A percentile compares a stretch with the other conserved stretches of the same genome.
phyloP scores from a whole-genome alignment of 2,329 filamentous ascomycete species.

The Colletotrichum sp. region DNA sequence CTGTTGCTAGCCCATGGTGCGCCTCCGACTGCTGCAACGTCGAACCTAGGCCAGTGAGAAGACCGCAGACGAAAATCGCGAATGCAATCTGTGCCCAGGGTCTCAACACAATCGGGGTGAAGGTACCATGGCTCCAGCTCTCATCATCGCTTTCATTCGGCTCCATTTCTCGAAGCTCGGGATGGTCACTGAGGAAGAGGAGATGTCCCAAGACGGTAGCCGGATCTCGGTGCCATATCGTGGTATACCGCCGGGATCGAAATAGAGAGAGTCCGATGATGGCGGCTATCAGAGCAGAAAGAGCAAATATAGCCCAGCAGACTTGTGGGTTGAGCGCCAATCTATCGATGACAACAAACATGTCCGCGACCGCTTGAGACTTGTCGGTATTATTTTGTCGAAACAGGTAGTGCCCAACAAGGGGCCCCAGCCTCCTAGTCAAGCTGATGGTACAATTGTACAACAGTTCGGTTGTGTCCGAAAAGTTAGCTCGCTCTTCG shows the following conservation, averaged over 20 bases:
- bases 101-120: not conserved
- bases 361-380: not conserved
- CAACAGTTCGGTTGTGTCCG: not conserved
- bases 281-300: not conserved
- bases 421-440: not conserved
- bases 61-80: not conserved
- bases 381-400: not conserved
- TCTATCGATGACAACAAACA: not conserved
- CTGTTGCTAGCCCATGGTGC: not conserved
- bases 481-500: not conserved
- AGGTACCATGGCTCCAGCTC: not conserved
- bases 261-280: not conserved
- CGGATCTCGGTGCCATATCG: not conserved
- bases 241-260: not conserved
- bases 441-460: not conserved
- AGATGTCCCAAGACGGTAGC: not conserved
- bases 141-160: not conserved
- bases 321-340: not conserved
- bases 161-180: not conserved
- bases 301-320: not conserved
- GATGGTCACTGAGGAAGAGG: not conserved
- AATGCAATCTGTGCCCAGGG: not conserved
- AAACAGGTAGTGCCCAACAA: not conserved
- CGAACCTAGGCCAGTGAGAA: not conserved
- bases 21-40: not conserved